phyloP scores from a whole-genome alignment of 306 rosid species.

The Elaeagnus macrophylla region DNA sequence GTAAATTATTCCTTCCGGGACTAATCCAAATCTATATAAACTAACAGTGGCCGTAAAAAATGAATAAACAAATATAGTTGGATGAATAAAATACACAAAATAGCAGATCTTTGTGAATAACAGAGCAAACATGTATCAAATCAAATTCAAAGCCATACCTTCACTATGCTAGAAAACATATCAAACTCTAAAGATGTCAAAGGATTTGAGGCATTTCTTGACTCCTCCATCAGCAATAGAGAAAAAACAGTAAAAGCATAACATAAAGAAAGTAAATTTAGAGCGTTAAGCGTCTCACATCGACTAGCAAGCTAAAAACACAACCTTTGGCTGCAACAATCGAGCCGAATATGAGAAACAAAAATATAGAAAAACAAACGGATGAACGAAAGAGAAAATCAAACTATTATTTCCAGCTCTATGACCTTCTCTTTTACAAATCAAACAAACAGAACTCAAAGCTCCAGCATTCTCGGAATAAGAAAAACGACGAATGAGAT shows the following conservation, averaged over 20 bases:
- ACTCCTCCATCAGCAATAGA: neutral
- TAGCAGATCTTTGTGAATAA: conserved; percentile 2
- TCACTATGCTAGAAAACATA: neutral
- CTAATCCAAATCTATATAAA: conserved; percentile 12
- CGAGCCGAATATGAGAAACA: neutral
- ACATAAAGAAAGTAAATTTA: neutral
- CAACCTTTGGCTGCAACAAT: neutral
- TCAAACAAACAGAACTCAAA: conserved; percentile 1
- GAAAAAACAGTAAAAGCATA: neutral
- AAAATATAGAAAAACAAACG: neutral
- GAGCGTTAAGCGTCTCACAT: neutral
- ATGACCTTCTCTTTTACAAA: neutral
- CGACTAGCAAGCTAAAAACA: neutral
- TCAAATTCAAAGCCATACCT: neutral
- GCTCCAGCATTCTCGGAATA: conserved; percentile 1
- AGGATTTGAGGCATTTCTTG: neutral
- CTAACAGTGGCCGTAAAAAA: neutral
- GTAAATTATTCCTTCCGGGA: neutral
- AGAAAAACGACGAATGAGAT: neutral
- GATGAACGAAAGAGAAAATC: neutral
- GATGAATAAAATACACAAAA: neutral
- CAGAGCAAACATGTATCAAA: neutral
- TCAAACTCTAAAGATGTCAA: neutral
- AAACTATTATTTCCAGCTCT: neutral
- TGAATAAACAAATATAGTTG: neutral